A percentile compares a stretch with the other conserved stretches of the same genome.
Evolutionary conservation across 1,284 basidiomycete genomes (phyloP).

Genomic region (Takashimella koratensis): DNA sequence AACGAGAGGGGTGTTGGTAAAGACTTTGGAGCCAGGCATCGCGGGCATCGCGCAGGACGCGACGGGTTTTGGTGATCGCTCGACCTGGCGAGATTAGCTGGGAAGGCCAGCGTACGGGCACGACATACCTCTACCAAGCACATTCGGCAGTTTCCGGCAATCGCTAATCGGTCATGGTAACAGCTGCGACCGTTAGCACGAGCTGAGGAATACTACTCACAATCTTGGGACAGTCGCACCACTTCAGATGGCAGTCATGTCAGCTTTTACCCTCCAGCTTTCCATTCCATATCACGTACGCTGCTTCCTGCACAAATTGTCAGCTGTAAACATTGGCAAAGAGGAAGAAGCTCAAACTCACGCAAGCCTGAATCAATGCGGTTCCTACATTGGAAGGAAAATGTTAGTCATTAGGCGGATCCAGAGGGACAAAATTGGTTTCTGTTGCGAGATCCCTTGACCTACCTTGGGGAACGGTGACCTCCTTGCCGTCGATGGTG

Average conservation of each 20-base stretch:
- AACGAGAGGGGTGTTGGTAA: slow-evolving; percentile 90
- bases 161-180: slow-evolving; percentile 62
- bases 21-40: slow-evolving; percentile 94
- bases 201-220: slow-evolving; percentile 16
- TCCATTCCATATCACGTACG: slow-evolving; percentile 16
- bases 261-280: not conserved
- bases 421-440: not conserved
- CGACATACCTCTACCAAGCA: slow-evolving; percentile 84
- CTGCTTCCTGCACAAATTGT: slow-evolving; percentile 21
- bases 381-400: slow-evolving; percentile 57
- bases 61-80: slow-evolving; percentile 89
- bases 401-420: no score
- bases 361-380: slow-evolving; percentile 93
- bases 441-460: slow-evolving; percentile 3
- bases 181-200: slow-evolving; percentile 47
- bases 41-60: slow-evolving; percentile 85
- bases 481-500: slow-evolving; percentile 88
- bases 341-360: no score
- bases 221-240: slow-evolving; percentile 40
- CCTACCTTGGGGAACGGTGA: slow-evolving; percentile 84
- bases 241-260: slow-evolving; percentile 3
- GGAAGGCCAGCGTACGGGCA: no score
- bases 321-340: no score
- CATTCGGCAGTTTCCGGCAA: slow-evolving; percentile 97
- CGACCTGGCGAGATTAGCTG: slow-evolving; percentile 40